Evolutionary conservation across 2,329 filamentous ascomycete species (phyloP).

Genomic region (Sporothrix sp.): DNA sequence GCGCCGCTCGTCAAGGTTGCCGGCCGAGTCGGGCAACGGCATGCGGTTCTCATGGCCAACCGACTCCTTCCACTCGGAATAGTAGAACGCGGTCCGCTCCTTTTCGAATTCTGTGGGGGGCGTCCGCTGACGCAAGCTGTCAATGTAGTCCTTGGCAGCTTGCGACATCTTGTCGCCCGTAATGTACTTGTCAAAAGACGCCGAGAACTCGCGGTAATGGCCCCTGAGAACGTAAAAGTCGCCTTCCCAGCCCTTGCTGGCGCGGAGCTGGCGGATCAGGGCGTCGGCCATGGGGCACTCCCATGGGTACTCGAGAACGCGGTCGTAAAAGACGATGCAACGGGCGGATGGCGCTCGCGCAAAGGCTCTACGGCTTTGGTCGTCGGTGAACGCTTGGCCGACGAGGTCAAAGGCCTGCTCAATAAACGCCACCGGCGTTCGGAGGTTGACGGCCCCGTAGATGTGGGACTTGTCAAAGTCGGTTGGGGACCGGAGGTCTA

Average conservation of each 20-base stretch:
- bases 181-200: slow-evolving; percentile 43
- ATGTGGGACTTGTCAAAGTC: slow-evolving; percentile 44
- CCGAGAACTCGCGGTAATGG: slow-evolving; percentile 45
- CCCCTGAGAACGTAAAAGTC: slow-evolving; percentile 46
- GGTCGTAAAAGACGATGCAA: slow-evolving; percentile 45
- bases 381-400: slow-evolving; percentile 39
- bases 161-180: slow-evolving; percentile 33
- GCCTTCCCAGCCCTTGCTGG: slow-evolving; percentile 38
- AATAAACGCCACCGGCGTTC: slow-evolving; percentile 40
- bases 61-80: slow-evolving; percentile 35
- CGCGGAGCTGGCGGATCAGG: slow-evolving; percentile 35
- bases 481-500: slow-evolving; percentile 39
- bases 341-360: slow-evolving; percentile 36
- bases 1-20: slow-evolving; percentile 31
- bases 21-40: slow-evolving; percentile 28
- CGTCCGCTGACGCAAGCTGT: slow-evolving; percentile 28
- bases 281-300: slow-evolving; percentile 41
- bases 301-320: slow-evolving; percentile 38
- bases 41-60: slow-evolving; percentile 35
- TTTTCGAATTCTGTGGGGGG: slow-evolving; percentile 24
- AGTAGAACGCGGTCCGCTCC: slow-evolving; percentile 29
- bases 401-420: slow-evolving; percentile 40
- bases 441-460: slow-evolving; percentile 41
- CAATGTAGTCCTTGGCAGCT: slow-evolving; percentile 31
- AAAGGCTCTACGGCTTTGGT: slow-evolving; percentile 37